Base-by-base conservation (phyloP, 257 asterid genomes). In the Capsicum rhomboideum region DNA sequence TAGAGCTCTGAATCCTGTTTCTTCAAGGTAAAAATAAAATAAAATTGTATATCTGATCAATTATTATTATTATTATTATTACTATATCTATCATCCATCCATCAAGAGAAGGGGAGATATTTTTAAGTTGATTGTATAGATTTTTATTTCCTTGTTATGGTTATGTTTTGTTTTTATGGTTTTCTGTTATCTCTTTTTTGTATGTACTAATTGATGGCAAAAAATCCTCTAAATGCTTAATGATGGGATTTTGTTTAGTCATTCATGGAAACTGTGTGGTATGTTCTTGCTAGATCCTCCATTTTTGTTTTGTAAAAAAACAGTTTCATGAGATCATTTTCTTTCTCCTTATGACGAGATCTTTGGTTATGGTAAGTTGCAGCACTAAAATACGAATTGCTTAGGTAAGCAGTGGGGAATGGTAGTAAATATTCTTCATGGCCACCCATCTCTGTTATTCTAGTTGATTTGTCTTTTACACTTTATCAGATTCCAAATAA, bases 1-100 rank as follows among this genome's bases (percentile, higher is more conserved):
- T 29, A 90, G 91, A 86, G 94, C 92, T 72, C 90, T 95, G 82
- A 97, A 93, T 87, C 98, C 98, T 46, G 95, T 93, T 82, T 95
- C 97, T 31, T 93, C 98, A 61, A 91, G 95, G 92, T 93, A 92
- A 71, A 55, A 78, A 34, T 2, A 34, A 34, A 34, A 10, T 58
- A 6, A 63, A 28, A 26, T 18, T 20, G 37, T 80, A 80, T 80
- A 80, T 80, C 14, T 55, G 55, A 74, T 72, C 56, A 72, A 26
- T 74, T 17, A 46, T 74, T 23, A 50, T 50, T 50, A 50, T 50
- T 50, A 50, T 28, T 50, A 23, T 23, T 46, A 74, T 23, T 74
- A 49, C 81, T 23, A 23, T 46, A 49, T 75, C 82, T 77, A 28
- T 77, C 63, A 50, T 77, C 82, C 82, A 50, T 34, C 26, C 44